A percentile compares a stretch with the other conserved stretches of the same genome.
Conservation (phyloP, 2,329 filamentous ascomycete genomes). For the Pyrenophora tritici-repentis region DNA sequence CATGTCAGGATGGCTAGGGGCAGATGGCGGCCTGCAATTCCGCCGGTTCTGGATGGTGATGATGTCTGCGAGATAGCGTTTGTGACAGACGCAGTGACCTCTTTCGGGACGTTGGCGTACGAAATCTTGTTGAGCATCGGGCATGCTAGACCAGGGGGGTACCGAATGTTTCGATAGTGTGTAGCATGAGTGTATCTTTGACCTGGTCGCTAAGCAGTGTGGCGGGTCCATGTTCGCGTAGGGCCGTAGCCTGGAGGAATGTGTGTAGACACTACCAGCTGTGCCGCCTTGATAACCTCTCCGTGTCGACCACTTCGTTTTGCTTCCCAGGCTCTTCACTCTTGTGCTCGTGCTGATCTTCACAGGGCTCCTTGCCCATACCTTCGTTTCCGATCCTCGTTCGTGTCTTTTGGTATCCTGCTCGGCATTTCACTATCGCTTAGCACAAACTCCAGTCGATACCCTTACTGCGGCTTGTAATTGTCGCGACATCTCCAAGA, state of each 20-base stretch:
- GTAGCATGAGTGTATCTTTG: conserved; percentile 16
- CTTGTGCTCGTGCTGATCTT: conserved; percentile 3
- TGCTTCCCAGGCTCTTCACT: conserved; percentile 11
- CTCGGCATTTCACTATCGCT: conserved; percentile 11
- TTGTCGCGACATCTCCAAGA: conserved; percentile 6
- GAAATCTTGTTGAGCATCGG: conserved; percentile 13
- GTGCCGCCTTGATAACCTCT: conserved; percentile 16
- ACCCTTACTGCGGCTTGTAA: conserved; percentile 1
- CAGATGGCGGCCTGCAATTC: conserved; percentile 3
- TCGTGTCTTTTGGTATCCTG: conserved; percentile 3
- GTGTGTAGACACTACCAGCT: conserved; percentile 15
- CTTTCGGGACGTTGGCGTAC: conserved; percentile 7
- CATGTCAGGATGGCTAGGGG: conserved; percentile 6
- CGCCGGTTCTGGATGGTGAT: conserved; percentile 9
- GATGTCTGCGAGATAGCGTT: conserved; percentile 9
- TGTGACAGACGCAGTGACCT: conserved; percentile 15
- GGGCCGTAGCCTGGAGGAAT: conserved; percentile 2
- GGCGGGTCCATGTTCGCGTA: conserved; percentile 5
- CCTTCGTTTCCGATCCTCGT: conserved; percentile 8
- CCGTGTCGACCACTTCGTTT: conserved; percentile 9
- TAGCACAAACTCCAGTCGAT: conserved; percentile 4
- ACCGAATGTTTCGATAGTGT: conserved; percentile 15
- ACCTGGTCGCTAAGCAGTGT: conserved; percentile 11
- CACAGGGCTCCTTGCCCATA: conserved; percentile 15
- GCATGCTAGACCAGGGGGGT: conserved; percentile 15